phyloP scores from a whole-genome alignment of 176 grass and related monocot species.

The Zizania latifolia region DNA sequence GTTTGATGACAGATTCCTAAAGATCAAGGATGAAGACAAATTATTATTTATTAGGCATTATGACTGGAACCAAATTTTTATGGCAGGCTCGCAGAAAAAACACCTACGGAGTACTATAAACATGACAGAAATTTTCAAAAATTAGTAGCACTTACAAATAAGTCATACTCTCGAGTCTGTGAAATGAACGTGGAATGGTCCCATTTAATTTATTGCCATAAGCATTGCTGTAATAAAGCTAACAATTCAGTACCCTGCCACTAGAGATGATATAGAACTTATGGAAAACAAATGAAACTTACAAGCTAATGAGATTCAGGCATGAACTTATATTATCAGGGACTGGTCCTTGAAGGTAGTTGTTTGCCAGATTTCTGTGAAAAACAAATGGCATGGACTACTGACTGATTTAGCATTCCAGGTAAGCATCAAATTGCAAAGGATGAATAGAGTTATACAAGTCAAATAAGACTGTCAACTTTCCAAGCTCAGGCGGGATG shows the following conservation, averaged over 20 bases:
- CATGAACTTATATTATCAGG: constrained; percentile 93
- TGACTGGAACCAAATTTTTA: background rate
- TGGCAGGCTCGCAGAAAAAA: background rate
- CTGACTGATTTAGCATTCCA: background rate
- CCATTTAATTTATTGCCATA: constrained; percentile 92
- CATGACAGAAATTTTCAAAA: background rate
- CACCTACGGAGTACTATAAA: background rate
- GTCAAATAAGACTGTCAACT: constrained; percentile 80
- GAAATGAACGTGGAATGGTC: constrained; percentile 70
- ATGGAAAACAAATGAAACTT: constrained; percentile 30
- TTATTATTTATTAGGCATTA: constrained; percentile 1
- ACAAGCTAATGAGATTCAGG: constrained; percentile 95
- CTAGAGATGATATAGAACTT: constrained; percentile 1
- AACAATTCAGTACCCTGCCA: constrained; percentile 5
- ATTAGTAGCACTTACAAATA: constrained; percentile 60
- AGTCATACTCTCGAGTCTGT: constrained; percentile 94
- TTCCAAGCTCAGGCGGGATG: constrained; percentile 93
- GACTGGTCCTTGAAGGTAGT: constrained; percentile 77
- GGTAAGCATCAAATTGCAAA: background rate
- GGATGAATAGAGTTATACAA: constrained; percentile 46
- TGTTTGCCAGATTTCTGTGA: constrained; percentile 87
- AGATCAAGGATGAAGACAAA: background rate
- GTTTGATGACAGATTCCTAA: constrained; percentile 88
- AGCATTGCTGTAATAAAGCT: constrained; percentile 56
- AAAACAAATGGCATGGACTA: background rate